A percentile compares a stretch with the other conserved stretches of the same genome.
Evolutionary conservation across 306 rosid species (phyloP).

Genomic region (Hippophae tibetana): DNA sequence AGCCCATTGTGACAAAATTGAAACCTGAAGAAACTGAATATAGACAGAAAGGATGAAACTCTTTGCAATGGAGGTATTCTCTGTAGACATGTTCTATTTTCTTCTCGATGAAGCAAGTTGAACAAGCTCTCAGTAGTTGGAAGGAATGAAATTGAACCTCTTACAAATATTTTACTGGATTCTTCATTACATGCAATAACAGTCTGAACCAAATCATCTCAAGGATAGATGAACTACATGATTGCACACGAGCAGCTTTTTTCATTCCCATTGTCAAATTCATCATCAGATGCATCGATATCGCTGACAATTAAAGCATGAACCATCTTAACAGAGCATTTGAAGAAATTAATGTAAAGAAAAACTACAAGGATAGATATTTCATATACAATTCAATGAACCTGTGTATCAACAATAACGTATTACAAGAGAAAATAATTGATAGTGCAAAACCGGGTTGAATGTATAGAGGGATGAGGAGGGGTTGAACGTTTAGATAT

Average conservation of each 20-base stretch:
- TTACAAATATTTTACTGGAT: constrained; percentile 18
- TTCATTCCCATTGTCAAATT: constrained; percentile 62
- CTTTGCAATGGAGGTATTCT: constrained; percentile 19
- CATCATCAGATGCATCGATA: constrained; percentile 72
- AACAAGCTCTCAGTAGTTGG: constrained; percentile 15
- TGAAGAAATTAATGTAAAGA: background rate
- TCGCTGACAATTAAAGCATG: constrained; percentile 55
- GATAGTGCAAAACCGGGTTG: no score
- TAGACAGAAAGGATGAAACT: constrained; percentile 32
- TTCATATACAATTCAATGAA: background rate
- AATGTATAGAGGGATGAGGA: no score
- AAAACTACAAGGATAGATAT: background rate
- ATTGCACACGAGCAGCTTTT: constrained; percentile 69
- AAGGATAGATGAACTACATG: constrained; percentile 50
- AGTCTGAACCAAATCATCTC: constrained; percentile 25
- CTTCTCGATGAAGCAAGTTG: constrained; percentile 29
- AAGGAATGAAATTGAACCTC: constrained; percentile 11
- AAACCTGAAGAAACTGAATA: constrained; percentile 52
- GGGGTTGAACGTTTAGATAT: no score
- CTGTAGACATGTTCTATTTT: constrained; percentile 19
- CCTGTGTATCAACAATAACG: background rate
- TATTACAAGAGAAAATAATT: no score
- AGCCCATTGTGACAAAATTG: constrained; percentile 50
- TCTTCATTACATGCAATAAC: constrained; percentile 9
- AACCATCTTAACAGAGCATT: constrained; percentile 28